Conservation (phyloP, 768 basidiomycete genomes). For the Kwoniella newhampshirensis region DNA sequence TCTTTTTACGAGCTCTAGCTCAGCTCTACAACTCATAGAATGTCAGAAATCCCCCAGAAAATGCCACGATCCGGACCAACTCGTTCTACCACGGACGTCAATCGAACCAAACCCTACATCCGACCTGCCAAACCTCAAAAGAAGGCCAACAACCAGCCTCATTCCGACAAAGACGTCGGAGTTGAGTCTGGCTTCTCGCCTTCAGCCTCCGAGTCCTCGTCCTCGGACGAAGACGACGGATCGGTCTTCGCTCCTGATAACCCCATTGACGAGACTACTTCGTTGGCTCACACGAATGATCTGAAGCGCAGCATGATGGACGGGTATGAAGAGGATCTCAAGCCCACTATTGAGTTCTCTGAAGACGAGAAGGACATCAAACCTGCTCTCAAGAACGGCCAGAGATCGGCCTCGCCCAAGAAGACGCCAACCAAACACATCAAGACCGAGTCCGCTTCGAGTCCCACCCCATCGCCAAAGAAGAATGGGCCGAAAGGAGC, state of each 20-base stretch:
- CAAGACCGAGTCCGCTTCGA: background rate
- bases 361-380: no score
- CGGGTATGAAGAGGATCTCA: no score
- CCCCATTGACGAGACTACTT: no score
- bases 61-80: conserved; percentile 4
- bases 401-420: no score
- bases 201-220: background rate
- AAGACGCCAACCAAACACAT: no score
- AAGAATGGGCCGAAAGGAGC: background rate
- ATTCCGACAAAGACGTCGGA: background rate
- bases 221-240: background rate
- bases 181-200: background rate
- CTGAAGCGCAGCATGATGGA: no score
- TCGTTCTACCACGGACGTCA: background rate
- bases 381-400: no score
- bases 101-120: background rate
- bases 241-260: background rate
- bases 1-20: no score
- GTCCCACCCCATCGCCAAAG: background rate
- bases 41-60: background rate
- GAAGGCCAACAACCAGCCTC: background rate
- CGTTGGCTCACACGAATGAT: no score
- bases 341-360: no score
- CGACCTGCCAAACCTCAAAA: background rate
- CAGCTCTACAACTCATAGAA: no score